Evolutionary conservation across 495 filamentous ascomycete genomes (phyloP), one percentile per base, ranked within the genome.

Genomic region (Gamarada debralockiae): DNA sequence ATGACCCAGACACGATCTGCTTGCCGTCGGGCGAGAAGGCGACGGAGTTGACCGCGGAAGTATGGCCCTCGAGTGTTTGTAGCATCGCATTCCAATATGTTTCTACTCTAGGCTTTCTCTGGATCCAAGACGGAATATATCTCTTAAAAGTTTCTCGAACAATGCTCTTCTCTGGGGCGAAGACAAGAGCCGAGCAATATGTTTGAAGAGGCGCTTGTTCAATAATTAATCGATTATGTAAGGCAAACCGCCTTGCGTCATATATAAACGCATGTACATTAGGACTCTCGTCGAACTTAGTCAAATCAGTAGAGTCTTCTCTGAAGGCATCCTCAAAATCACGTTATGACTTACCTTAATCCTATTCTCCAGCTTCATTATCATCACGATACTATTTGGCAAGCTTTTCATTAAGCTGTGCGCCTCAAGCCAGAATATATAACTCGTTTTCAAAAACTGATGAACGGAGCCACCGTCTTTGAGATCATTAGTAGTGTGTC

Each of bases 221-320:
- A 37, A 66, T 50, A 18, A 58, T 34, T 17, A 46, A 46, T 55
- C 48, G 29, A 52, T 61, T 58, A 33, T 57, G 52, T 12, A 65
- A 56, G 18, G 65, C 52, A 53, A 74, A 72, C 10, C 65, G 61
- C 42, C 40, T 58, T 18, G 65, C 62, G 58, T 73, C 66, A 39
- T 60, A 33, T 3, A 71, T 36, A 52, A 70, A 68, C 6, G 20
- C 18, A 10, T 24, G 8, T 5, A 56, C 7, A 2, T 51, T 21
- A 24, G 36, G 27, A 39, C 31, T 13, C 41, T 38, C 22, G 17
- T 10, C 17, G 7, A 15, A 6, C 38, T 41, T 10, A 41, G 31
- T 34, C n/a, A 34, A 8, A 34, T 34, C n/a, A 34, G 31, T 34
- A 34, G 31, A n/a, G 31, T 34, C n/a, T 34, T 34, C 31, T 34